phyloP scores from a whole-genome alignment of 306 rosid genomes.

The Abrus precatorius region DNA sequence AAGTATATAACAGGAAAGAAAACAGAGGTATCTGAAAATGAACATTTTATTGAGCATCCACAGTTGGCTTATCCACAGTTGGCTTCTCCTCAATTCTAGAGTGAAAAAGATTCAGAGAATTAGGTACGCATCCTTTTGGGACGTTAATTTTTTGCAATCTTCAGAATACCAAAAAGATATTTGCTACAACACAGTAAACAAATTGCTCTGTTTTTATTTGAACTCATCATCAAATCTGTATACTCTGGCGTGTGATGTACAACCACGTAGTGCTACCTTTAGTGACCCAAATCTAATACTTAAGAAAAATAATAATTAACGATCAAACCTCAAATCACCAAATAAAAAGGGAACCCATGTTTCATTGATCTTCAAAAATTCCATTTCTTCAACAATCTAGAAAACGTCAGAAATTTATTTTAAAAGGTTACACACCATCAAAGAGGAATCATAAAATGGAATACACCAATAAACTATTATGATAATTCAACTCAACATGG shows the following conservation, averaged over 20 bases:
- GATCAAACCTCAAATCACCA: background rate
- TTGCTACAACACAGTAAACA: background rate
- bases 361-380: background rate
- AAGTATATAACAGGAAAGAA: too few relatives aligned
- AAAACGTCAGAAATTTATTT: background rate
- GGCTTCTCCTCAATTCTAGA: background rate
- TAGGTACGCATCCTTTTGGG: background rate
- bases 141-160: background rate
- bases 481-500: background rate
- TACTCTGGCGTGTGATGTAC: background rate
- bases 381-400: conserved; percentile 9
- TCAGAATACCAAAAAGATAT: background rate
- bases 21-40: too few relatives aligned
- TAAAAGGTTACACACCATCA: background rate
- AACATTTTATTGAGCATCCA: too few relatives aligned
- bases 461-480: background rate
- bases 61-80: conserved; percentile 1
- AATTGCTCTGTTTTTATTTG: background rate
- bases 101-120: background rate
- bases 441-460: background rate
- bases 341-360: conserved; percentile 21
- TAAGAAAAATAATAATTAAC: too few relatives aligned
- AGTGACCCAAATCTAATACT: background rate
- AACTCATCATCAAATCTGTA: background rate
- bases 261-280: background rate